These are phyloP conservation scores for Raffaelea deltoideospora DNA, from an alignment of 2,329 filamentous ascomycete genomes.

Conservation along the genomic window DNA sequence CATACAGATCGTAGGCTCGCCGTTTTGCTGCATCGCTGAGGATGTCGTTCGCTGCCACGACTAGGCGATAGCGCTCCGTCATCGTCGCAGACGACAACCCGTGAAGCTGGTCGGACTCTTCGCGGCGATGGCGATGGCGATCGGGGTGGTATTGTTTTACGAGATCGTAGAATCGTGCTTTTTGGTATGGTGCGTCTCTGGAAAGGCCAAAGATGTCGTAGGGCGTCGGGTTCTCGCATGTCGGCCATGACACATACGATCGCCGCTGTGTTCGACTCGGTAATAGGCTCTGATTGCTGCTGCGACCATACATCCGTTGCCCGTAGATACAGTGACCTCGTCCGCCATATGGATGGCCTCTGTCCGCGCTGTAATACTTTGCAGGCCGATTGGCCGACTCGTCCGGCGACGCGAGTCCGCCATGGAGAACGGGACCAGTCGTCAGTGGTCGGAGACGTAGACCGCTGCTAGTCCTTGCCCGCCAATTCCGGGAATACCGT, in stretches of 20 bases:
- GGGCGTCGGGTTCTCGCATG: slow-evolving; percentile 48
- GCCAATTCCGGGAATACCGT: too few relatives aligned
- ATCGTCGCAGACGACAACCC: slow-evolving; percentile 44
- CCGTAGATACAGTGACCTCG: too few relatives aligned
- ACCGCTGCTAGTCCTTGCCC: too few relatives aligned
- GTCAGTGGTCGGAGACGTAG: too few relatives aligned
- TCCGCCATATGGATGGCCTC: too few relatives aligned
- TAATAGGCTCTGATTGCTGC: too few relatives aligned
- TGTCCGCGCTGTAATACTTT: too few relatives aligned
- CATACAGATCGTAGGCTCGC: slow-evolving; percentile 66
- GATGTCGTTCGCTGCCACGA: slow-evolving; percentile 78
- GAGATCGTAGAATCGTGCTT: slow-evolving; percentile 72
- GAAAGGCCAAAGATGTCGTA: slow-evolving; percentile 68
- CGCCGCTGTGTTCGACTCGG: too few relatives aligned
- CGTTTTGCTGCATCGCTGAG: slow-evolving; percentile 70
- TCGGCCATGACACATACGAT: slow-evolving; percentile 31
- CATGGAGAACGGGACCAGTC: too few relatives aligned
- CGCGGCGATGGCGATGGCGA: slow-evolving; percentile 24
- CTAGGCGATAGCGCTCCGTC: slow-evolving; percentile 78
- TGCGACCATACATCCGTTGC: too few relatives aligned
- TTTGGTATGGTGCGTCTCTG: slow-evolving; percentile 55
- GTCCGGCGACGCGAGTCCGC: too few relatives aligned
- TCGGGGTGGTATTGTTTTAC: slow-evolving; percentile 97
- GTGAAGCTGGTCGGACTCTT: slow-evolving; percentile 17
- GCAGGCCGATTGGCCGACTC: too few relatives aligned